Conservation (phyloP, 306 rosid genomes). For the Phaseolus lunatus region DNA sequence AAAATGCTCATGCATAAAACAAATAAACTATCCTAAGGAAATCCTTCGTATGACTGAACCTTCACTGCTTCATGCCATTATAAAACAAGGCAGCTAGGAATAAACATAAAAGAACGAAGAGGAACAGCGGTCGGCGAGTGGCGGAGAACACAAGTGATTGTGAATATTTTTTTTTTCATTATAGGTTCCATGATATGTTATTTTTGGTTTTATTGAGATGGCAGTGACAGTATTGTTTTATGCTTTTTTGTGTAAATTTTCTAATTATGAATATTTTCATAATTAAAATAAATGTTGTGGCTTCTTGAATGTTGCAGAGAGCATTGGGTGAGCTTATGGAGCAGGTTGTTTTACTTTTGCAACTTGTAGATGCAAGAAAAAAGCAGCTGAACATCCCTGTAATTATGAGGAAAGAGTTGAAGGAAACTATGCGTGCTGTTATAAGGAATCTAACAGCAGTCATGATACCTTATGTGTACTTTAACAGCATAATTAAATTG, state of each 20-base stretch:
- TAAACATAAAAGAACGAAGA: too few species aligned
- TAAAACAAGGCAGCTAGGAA: too few species aligned
- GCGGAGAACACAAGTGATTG: too few species aligned
- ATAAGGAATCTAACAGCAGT: constrained; percentile 57
- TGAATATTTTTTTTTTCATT: background rate
- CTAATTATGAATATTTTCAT: background rate
- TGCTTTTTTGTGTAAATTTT: constrained; percentile 18
- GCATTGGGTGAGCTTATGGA: constrained; percentile 74
- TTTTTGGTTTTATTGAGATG: background rate
- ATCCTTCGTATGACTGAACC: too few species aligned
- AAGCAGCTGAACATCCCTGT: constrained; percentile 57
- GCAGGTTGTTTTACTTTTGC: constrained; percentile 64
- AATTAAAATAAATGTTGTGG: constrained; percentile 31
- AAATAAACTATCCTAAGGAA: too few species aligned
- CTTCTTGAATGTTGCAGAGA: constrained; percentile 55
- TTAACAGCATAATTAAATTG: constrained; percentile 67
- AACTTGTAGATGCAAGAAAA: constrained; percentile 66
- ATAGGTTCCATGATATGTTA: constrained; percentile 18
- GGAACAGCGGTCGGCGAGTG: too few species aligned
- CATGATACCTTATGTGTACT: constrained; percentile 73
- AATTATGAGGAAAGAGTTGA: constrained; percentile 64
- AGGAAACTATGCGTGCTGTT: constrained; percentile 65
- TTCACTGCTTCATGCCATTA: too few species aligned
- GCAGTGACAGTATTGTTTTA: constrained; percentile 4
- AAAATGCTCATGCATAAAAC: too few species aligned